These are phyloP conservation scores for Populus hybrid DNA, from an alignment of 441 rosid genomes.

Conservation along the genomic window DNA sequence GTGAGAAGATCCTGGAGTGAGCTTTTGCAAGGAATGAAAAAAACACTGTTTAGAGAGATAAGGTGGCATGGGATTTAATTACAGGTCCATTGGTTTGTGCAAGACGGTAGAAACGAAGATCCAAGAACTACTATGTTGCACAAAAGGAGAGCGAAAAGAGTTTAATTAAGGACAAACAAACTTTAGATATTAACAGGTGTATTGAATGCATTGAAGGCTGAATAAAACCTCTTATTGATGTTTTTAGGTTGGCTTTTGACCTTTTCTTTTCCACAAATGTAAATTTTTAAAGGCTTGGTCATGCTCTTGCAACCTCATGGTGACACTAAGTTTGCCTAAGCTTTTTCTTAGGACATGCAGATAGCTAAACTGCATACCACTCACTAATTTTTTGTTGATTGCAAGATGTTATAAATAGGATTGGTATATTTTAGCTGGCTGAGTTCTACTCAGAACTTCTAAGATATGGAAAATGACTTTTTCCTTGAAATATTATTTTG, in stretches of 20 bases:
- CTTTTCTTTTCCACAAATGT: not conserved
- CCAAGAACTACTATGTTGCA: not conserved
- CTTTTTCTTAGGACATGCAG: not conserved
- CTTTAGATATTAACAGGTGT: not conserved
- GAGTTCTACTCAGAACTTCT: not conserved
- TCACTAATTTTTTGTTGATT: not conserved
- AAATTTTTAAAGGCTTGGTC: not conserved
- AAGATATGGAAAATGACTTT: not conserved
- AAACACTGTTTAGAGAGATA: not conserved
- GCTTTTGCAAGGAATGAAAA: not conserved
- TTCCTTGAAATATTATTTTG: not conserved
- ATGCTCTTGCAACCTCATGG: not conserved
- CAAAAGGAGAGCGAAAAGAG: not conserved
- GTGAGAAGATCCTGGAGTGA: not conserved
- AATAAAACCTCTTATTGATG: not conserved
- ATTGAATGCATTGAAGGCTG: constrained; percentile 1
- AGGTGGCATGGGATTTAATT: not conserved
- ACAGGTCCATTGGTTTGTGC: not conserved
- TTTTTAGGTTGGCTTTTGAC: not conserved
- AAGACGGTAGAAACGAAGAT: not conserved
- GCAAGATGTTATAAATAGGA: not conserved
- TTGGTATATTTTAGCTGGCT: not conserved
- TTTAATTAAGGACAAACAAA: not conserved
- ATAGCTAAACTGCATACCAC: not conserved
- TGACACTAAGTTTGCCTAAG: not conserved